phyloP scores from a whole-genome alignment of 371 early-diverging fungal genomes.

The Mortierella sp. region DNA sequence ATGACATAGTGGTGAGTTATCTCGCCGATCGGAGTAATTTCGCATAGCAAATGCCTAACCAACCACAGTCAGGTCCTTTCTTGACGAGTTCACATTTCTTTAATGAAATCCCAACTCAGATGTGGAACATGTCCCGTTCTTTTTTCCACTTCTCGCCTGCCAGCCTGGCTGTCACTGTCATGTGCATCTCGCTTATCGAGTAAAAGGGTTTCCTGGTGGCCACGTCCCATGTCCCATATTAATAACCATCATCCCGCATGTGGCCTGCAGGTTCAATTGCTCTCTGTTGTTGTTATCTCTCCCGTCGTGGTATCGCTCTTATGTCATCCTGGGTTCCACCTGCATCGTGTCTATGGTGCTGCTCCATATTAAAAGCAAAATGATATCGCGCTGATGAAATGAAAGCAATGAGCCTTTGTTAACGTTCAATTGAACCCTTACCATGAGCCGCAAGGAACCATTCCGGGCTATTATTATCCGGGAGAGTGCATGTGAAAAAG shows the following conservation, averaged over 20 bases:
- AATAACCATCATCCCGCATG: background rate
- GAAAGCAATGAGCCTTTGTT: background rate
- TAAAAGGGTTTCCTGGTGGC: background rate
- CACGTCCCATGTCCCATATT: background rate
- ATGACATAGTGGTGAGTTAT: conserved; percentile 1
- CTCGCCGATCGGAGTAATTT: background rate
- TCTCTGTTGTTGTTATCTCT: background rate
- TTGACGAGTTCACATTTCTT: background rate
- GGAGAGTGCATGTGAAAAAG: background rate
- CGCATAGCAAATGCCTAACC: too few species aligned
- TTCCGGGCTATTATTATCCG: conserved; percentile 58
- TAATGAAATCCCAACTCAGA: conserved; percentile 13
- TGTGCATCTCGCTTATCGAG: background rate
- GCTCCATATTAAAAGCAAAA: background rate
- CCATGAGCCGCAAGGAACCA: conserved; percentile 71
- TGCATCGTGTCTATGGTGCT: background rate
- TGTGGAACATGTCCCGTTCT: background rate
- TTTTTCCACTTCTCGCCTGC: background rate
- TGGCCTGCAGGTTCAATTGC: background rate
- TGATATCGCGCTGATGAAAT: background rate
- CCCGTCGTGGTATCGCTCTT: background rate
- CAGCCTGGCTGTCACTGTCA: background rate
- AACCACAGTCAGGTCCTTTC: background rate
- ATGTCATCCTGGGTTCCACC: background rate
- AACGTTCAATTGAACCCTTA: conserved; percentile 34